Evolutionary conservation across 352 stramenopile genomes (phyloP).

Genomic region (Globisporangium splendens): DNA sequence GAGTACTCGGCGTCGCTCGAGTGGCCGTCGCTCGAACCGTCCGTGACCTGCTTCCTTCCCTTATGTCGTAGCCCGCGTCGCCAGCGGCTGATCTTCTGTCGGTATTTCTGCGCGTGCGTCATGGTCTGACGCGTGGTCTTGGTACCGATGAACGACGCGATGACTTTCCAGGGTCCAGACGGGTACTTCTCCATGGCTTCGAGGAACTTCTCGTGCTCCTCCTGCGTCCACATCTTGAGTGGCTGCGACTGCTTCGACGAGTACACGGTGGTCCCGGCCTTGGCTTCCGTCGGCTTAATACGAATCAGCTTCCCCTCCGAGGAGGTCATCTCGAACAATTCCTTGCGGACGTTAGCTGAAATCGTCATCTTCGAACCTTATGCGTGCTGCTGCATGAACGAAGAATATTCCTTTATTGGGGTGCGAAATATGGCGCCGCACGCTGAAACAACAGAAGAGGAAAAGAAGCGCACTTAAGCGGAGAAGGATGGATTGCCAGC

Average conservation of each 20-base stretch:
- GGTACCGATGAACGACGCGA: constrained; percentile 75
- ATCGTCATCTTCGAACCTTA: constrained; percentile 66
- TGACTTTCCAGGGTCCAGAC: constrained; percentile 76
- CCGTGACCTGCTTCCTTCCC: constrained; percentile 58
- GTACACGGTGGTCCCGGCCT: constrained; percentile 81
- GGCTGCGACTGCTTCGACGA: constrained; percentile 81
- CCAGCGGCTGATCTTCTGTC: constrained; percentile 83
- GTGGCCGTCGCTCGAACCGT: constrained; percentile 20
- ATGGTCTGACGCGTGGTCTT: constrained; percentile 93
- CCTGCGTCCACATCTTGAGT: constrained; percentile 83
- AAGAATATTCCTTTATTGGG: constrained; percentile 16
- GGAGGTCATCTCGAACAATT: constrained; percentile 81
- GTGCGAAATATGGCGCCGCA: constrained; percentile 12
- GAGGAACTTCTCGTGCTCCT: constrained; percentile 85
- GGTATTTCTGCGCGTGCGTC: constrained; percentile 84
- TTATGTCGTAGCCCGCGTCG: constrained; percentile 76
- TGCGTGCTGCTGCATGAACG: constrained; percentile 9
- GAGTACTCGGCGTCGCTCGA: constrained; percentile 45
- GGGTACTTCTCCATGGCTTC: constrained; percentile 86
- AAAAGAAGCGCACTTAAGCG: constrained; percentile 43
- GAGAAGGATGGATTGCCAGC: constrained; percentile 24
- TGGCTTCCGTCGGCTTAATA: constrained; percentile 81
- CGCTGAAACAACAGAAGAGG: constrained; percentile 10
- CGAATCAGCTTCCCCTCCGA: constrained; percentile 78
- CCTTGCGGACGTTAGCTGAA: constrained; percentile 81